Conservation (phyloP, 1,139 yeast species). For the Scheffersomyces cryptocercus region DNA sequence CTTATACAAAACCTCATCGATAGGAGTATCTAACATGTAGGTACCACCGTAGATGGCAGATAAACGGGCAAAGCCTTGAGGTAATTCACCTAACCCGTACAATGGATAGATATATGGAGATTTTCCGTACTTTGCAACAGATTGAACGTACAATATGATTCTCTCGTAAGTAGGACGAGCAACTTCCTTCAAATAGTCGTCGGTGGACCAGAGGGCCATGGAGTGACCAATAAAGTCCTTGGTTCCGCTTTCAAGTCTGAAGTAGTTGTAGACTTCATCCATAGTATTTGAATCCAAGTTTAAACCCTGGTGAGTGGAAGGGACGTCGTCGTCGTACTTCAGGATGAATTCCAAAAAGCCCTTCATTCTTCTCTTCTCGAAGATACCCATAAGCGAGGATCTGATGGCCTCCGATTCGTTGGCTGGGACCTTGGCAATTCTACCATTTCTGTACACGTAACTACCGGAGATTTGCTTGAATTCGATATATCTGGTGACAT, state of each 20-base stretch:
- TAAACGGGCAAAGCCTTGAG: slow-evolving; percentile 97
- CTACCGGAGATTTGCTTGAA: slow-evolving; percentile 95
- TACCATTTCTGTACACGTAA: slow-evolving; percentile 87
- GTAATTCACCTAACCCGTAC: slow-evolving; percentile 96
- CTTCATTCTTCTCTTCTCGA: slow-evolving; percentile 95
- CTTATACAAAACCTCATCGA: slow-evolving; percentile 80
- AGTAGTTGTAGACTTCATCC: slow-evolving; percentile 87
- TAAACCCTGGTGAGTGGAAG: slow-evolving; percentile 81
- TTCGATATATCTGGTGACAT: slow-evolving; percentile 93
- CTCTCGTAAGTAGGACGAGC: slow-evolving; percentile 93
- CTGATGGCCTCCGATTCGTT: slow-evolving; percentile 88
- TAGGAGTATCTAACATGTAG: slow-evolving; percentile 95
- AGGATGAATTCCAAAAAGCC: slow-evolving; percentile 87
- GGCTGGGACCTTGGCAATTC: slow-evolving; percentile 93
- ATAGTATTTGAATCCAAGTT: slow-evolving; percentile 86
- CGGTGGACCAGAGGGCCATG: slow-evolving; percentile 96
- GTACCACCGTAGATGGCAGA: slow-evolving; percentile 99
- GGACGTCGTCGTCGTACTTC: slow-evolving; percentile 74
- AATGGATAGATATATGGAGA: slow-evolving; percentile 95
- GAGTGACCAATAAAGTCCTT: slow-evolving; percentile 98
- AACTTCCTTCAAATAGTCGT: slow-evolving; percentile 83
- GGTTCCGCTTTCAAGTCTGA: slow-evolving; percentile 90
- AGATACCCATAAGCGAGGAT: slow-evolving; percentile 92
- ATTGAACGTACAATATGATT: slow-evolving; percentile 79
- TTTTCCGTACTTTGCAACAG: slow-evolving; percentile 93